Conservation (phyloP, 2,329 filamentous ascomycete genomes). For the Aspergillus quadrilineatus region DNA sequence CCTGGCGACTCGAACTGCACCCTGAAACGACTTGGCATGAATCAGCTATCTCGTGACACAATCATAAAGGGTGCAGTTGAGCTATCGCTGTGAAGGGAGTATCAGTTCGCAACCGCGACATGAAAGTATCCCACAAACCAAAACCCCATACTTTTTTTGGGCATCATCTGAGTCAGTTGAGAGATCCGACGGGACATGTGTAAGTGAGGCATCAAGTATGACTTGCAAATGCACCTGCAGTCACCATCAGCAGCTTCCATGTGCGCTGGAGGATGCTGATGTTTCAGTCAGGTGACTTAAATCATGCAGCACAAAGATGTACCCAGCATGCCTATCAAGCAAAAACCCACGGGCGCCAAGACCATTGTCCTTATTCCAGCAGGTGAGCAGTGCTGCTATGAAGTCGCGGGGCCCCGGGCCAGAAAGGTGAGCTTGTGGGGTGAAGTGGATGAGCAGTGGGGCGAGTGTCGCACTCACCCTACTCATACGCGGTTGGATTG, state of each 20-base stretch:
- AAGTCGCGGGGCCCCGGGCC: no score
- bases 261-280: not conserved
- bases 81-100: not conserved
- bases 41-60: not conserved
- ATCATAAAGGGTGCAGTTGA: not conserved
- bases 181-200: not conserved
- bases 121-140: not conserved
- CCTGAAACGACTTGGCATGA: not conserved
- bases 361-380: no score
- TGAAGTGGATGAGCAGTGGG: no score
- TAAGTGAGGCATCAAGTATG: not conserved
- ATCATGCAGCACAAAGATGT: not conserved
- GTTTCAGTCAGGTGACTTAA: not conserved
- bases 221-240: not conserved
- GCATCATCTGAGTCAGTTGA: not conserved
- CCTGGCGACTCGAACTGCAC: no score
- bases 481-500: no score
- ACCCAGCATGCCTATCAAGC: not conserved
- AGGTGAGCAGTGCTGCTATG: no score
- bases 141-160: not conserved
- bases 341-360: no score
- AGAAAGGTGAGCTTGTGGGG: no score
- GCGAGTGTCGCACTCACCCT: no score
- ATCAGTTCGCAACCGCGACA: not conserved
- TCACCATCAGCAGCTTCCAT: not conserved